phyloP scores from a whole-genome alignment of 345 rosid species.

The Eucalyptus erythrocorys region DNA sequence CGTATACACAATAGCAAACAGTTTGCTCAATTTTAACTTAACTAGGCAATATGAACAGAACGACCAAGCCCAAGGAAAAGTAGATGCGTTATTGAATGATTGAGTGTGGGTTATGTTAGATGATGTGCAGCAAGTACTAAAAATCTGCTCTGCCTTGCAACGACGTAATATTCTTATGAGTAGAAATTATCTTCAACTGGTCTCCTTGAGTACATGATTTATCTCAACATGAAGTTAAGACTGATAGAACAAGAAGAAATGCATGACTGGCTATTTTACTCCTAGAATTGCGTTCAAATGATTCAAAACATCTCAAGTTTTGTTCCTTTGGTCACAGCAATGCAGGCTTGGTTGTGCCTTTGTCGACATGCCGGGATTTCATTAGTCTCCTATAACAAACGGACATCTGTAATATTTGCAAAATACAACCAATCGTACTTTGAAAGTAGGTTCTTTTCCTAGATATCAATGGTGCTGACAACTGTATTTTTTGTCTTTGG shows the following conservation, averaged over 20 bases:
- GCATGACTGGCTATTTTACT: neutral
- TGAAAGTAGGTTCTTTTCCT: too few species aligned
- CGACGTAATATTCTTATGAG: too few species aligned
- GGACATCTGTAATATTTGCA: too few species aligned
- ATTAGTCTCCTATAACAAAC: too few species aligned
- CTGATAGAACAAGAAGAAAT: neutral
- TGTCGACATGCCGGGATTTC: too few species aligned
- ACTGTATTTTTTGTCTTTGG: neutral
- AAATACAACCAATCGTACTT: too few species aligned
- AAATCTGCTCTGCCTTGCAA: fast-evolving
- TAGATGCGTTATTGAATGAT: neutral
- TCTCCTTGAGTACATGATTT: neutral
- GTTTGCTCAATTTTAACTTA: neutral
- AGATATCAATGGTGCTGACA: neutral
- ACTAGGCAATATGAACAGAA: neutral
- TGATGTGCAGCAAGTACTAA: too few species aligned
- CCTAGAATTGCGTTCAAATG: too few species aligned
- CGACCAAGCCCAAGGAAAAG: neutral
- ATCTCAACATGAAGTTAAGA: neutral
- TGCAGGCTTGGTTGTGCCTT: too few species aligned
- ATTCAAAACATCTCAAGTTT: too few species aligned
- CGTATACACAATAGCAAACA: neutral
- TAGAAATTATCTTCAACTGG: neutral
- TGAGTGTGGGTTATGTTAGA: too few species aligned
- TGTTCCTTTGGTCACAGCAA: too few species aligned